Percentiles rank a stretch among this genome's conserved stretches.
These are phyloP conservation scores for Isabelozyma pseudorhagii DNA, from an alignment of 805 yeast species.

Conservation along the genomic window DNA sequence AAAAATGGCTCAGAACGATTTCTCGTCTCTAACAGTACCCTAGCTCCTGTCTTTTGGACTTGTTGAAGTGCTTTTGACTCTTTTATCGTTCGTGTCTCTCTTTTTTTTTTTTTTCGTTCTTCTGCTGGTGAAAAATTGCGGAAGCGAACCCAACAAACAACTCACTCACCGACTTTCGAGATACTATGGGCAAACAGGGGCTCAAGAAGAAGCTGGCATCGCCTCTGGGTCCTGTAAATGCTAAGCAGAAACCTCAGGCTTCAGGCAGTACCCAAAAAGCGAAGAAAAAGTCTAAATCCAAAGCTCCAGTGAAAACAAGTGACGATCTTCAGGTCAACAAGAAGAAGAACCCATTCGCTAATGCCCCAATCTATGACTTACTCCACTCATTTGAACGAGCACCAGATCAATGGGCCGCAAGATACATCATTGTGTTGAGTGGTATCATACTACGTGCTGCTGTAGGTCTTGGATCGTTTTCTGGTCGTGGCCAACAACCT, in stretches of 20 bases:
- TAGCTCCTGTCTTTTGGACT: too few relatives aligned
- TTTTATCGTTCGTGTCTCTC: too few relatives aligned
- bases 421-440: conserved; percentile 69
- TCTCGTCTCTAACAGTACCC: too few relatives aligned
- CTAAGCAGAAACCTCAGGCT: not conserved
- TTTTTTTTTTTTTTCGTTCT: too few relatives aligned
- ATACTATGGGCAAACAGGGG: not conserved
- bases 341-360: conserved; percentile 8
- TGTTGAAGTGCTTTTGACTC: too few relatives aligned
- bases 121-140: too few relatives aligned
- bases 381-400: conserved; percentile 77
- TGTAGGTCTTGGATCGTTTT: conserved; percentile 83
- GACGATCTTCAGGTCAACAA: not conserved
- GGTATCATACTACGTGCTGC: conserved; percentile 79
- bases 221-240: not conserved
- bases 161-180: not conserved
- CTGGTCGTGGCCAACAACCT: conserved; percentile 72
- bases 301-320: not conserved
- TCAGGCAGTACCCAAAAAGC: not conserved
- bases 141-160: not conserved
- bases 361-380: conserved; percentile 73
- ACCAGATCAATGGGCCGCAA: conserved; percentile 86
- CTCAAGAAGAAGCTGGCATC: not conserved
- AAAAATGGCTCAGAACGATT: too few relatives aligned
- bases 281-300: not conserved